Conservation (phyloP, 2,329 filamentous ascomycete species). For the Ophiostoma australiae region DNA sequence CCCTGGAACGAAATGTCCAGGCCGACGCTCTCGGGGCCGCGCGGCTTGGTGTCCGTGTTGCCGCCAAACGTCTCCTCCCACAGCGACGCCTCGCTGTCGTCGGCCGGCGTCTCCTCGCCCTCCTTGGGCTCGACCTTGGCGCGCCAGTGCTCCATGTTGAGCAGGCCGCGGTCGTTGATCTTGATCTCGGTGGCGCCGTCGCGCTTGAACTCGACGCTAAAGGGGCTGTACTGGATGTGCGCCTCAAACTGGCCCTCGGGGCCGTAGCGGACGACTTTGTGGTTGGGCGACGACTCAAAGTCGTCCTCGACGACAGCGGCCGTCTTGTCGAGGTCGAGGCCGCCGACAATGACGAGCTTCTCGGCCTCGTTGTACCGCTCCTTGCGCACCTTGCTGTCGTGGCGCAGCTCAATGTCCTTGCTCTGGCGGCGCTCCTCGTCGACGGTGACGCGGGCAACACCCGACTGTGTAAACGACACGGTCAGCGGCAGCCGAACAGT, state of each 20-base stretch:
- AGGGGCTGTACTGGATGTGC: constrained; percentile 75
- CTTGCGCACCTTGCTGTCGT: constrained; percentile 78
- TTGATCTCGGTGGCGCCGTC: constrained; percentile 77
- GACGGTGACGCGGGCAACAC: constrained; percentile 77
- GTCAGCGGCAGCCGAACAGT: constrained; percentile 76
- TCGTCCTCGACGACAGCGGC: constrained; percentile 69
- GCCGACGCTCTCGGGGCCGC: constrained; percentile 84
- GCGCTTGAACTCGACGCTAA: constrained; percentile 79
- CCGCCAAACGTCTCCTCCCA: constrained; percentile 97
- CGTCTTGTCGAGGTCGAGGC: constrained; percentile 64
- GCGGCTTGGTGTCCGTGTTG: constrained; percentile 92
- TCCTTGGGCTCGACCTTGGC: constrained; percentile 69
- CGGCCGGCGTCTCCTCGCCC: constrained; percentile 37
- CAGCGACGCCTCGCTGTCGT: constrained; percentile 81
- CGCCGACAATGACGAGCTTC: constrained; percentile 80
- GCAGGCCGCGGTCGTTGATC: constrained; percentile 80
- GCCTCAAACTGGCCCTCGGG: constrained; percentile 72
- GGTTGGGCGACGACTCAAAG: constrained; percentile 47
- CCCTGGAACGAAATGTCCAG: constrained; percentile 89
- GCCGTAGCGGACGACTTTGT: constrained; percentile 62
- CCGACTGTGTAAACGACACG: constrained; percentile 84
- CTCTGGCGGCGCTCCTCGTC: constrained; percentile 89
- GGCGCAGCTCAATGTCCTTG: constrained; percentile 80
- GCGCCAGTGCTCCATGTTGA: constrained; percentile 96
- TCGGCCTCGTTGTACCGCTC: constrained; percentile 91